Percentiles rank a stretch among this genome's conserved stretches.
Conservation (phyloP, 2,329 filamentous ascomycete species). For the Lachnellula hyalina region DNA sequence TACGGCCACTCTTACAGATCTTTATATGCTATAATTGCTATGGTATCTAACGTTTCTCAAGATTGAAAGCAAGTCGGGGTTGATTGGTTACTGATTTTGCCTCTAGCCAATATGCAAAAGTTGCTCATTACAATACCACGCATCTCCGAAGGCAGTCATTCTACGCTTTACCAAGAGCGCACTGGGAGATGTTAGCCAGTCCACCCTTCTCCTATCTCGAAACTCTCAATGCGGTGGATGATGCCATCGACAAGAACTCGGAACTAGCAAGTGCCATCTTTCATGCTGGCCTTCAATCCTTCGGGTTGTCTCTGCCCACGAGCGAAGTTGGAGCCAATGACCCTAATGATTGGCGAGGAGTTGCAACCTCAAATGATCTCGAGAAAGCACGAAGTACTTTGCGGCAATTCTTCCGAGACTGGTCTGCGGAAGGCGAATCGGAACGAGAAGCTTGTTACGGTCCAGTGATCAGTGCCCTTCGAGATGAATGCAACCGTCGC, state of each 20-base stretch:
- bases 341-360: constrained; percentile 57
- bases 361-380: constrained; percentile 68
- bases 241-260: constrained; percentile 84
- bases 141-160: constrained; percentile 88
- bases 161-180: constrained; percentile 77
- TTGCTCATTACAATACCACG: constrained; percentile 84
- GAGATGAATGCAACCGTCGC: constrained; percentile 37
- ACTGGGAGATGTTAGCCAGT: constrained; percentile 76
- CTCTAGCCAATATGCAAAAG: constrained; percentile 75
- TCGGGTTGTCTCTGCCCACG: constrained; percentile 40
- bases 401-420: constrained; percentile 91
- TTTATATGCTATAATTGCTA: too few relatives aligned
- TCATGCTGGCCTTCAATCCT: constrained; percentile 60
- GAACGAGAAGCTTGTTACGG: constrained; percentile 76
- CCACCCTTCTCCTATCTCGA: constrained; percentile 80
- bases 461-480: constrained; percentile 64
- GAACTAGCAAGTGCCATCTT: constrained; percentile 76
- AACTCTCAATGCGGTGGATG: constrained; percentile 72
- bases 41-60: too few relatives aligned
- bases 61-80: too few relatives aligned
- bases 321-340: constrained; percentile 8
- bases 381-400: constrained; percentile 92
- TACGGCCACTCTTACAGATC: too few relatives aligned
- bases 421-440: constrained; percentile 69
- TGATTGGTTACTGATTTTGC: not conserved